Evolutionary conservation across 2,329 filamentous ascomycete species (phyloP), one percentile per base, ranked within the genome.

Genomic region (Penicillium sumatraense): DNA sequence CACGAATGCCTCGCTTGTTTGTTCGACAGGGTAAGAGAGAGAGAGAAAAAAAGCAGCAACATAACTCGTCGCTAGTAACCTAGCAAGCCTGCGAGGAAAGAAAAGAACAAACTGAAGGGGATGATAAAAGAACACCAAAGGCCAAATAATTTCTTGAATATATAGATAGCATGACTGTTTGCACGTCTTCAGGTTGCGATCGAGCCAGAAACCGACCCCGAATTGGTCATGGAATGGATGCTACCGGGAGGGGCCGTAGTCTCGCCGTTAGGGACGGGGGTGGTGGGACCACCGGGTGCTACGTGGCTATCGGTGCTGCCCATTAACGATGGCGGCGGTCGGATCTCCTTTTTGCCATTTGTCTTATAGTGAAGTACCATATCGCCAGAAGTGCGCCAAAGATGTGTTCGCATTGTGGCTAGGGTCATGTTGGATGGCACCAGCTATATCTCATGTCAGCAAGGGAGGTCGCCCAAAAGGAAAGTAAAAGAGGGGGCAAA

Each of bases 351-450:
- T 68, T 86, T 86, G n/a, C 92, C 93, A 66, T 97, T 99, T 49
- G 89, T 83, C 70, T 93, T 96, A 81, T 99, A 99, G 68, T 91
- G 86, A 47, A 99, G 80, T 50, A 96, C 77, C 61, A 99, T 89
- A 75, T 99, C 95, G 66, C 89, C 93, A n/a, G 91, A 91, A 40
- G 90, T 91, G 67, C 96, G 91, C 95, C 95, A 99, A 51, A 98
- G 82, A 69, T 96, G 92, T 2, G 92, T 89, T 27, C 93, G 88
- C 40, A 99, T 86, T 0, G 93, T 97, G 4, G 92, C 91, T n/a
- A 99, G 84, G 31, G 89, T 98, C 89, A 96, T 97, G 27, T 88
- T 89, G 6, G 88, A 86, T 2, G 89, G 85, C 23, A 98, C 66
- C 45, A 65, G 54, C 75, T 77, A 45, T 47, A 24, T 26, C 9